Base-by-base conservation (phyloP, 345 rosid species). In the Corchorus capsularis region DNA sequence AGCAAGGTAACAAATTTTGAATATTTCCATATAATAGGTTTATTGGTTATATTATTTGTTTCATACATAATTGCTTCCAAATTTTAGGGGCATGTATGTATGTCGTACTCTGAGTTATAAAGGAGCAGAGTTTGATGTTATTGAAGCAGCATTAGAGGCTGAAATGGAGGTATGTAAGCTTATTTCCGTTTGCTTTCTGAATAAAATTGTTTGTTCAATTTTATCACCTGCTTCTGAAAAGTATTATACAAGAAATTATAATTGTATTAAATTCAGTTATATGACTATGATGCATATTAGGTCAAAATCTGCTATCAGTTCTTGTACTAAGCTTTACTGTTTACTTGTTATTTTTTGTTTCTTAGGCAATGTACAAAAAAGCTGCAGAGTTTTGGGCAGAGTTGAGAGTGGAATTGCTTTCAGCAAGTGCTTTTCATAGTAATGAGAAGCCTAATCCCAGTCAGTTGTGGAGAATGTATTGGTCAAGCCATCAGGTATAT, bases 331-430 rank as follows among this genome's bases (percentile, higher is more conserved):
- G 56, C 6, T 68, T 22, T 68, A 68, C 37, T 16, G 53, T 45
- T 34, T 4, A 12, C 47, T 45, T 66, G 37, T 74, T 8, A 53
- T 56, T 57, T 54, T 69, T 71, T 39, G 59, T 77, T 59, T 74
- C 57, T 37, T 74, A 95, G 99, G 97, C 88, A 64, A 91, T 89
- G 92, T 96, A 96, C 84, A 92, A 87, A 82, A 92, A 88, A 82
- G 92, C 99, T 66, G 97, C 99, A 19, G 97, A 92, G 86, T 91
- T 96, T 87, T 96, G 98, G 99, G 99, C 97, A 78, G 97, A 93
- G 83, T 86, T 96, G 82, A 94, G 99, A 60, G 91, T 93, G 74
- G 99, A 96, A 80, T 84, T 96, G 88, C 88, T 96, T 59, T 85
- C 99, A 75, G 96, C 93, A 19, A 88, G 91, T 84, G 91, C 98